phyloP scores from a whole-genome alignment of 108 stramenopile genomes.

The Pseudonitzschia delicatissima region DNA sequence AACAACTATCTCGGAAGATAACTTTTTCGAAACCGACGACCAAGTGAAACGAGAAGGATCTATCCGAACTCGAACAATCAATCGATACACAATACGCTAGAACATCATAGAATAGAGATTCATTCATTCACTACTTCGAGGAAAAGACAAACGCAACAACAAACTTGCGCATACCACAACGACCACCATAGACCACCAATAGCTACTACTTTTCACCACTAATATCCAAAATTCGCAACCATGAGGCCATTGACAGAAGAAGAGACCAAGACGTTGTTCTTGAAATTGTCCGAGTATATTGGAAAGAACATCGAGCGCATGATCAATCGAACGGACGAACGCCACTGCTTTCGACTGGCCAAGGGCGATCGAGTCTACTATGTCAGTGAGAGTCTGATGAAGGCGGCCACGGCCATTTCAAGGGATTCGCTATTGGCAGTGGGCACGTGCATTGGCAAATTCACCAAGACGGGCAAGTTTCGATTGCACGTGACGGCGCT shows the following conservation, averaged over 20 bases:
- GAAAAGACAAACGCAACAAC: no score
- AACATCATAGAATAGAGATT: no score
- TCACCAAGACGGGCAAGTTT: slow-evolving; percentile 96
- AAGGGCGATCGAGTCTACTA: slow-evolving; percentile 98
- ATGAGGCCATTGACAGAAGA: slow-evolving; percentile 99
- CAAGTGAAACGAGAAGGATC: no score
- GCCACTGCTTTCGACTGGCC: slow-evolving; percentile 80
- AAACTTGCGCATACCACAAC: no score
- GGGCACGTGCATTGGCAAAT: slow-evolving; percentile 98
- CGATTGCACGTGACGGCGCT: slow-evolving; percentile 92
- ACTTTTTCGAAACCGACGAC: no score
- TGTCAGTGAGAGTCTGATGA: slow-evolving; percentile 84
- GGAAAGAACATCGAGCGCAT: slow-evolving; percentile 90
- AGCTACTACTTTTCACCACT: no score
- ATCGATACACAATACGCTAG: no score
- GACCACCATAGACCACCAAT: no score
- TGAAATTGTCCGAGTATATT: slow-evolving; percentile 96
- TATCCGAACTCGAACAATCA: no score
- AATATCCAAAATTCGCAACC: no score
- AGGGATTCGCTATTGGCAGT: slow-evolving; percentile 86
- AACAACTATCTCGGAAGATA: no score
- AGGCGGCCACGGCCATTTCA: slow-evolving; percentile 72
- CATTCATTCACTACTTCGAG: no score
- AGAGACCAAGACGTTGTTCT: slow-evolving; percentile 94
- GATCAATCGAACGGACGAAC: slow-evolving; percentile 88